These are phyloP conservation scores for Chlorophyllum brunneum DNA, from an alignment of 768 basidiomycete species.

Conservation along the genomic window DNA sequence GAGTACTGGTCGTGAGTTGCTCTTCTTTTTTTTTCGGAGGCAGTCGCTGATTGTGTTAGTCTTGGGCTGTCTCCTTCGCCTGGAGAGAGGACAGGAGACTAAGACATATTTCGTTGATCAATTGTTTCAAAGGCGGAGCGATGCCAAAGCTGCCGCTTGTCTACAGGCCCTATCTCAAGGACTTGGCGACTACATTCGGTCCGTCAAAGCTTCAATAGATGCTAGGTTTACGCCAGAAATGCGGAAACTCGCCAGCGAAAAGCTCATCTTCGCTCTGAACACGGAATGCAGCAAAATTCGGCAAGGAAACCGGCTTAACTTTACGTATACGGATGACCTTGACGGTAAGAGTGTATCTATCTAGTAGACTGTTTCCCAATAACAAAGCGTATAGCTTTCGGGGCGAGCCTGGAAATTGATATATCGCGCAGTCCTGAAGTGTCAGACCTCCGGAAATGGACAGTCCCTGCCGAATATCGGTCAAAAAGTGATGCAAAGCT, in stretches of 20 bases:
- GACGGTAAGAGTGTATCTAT: constrained; percentile 39
- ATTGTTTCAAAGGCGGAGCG: constrained; percentile 52
- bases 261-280: constrained; percentile 41
- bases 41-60: too few relatives aligned
- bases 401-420: constrained; percentile 7
- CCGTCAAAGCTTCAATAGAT: constrained; percentile 38
- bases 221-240: constrained; percentile 40
- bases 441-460: constrained; percentile 31
- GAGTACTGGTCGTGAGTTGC: constrained; percentile 40
- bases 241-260: constrained; percentile 39
- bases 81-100: constrained; percentile 46
- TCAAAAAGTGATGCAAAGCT: constrained; percentile 59
- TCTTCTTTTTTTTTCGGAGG: too few relatives aligned
- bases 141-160: constrained; percentile 69
- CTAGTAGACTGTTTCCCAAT: neutral
- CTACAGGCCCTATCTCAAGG: constrained; percentile 63
- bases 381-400: neutral
- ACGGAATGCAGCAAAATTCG: constrained; percentile 43
- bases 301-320: constrained; percentile 32
- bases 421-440: constrained; percentile 1
- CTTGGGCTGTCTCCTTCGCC: constrained; percentile 53
- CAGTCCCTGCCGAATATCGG: constrained; percentile 46
- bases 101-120: constrained; percentile 63
- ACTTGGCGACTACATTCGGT: constrained; percentile 52
- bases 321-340: constrained; percentile 39